Base-by-base conservation (phyloP, 371 early-diverging fungal species). In the Mortierella sp. region DNA sequence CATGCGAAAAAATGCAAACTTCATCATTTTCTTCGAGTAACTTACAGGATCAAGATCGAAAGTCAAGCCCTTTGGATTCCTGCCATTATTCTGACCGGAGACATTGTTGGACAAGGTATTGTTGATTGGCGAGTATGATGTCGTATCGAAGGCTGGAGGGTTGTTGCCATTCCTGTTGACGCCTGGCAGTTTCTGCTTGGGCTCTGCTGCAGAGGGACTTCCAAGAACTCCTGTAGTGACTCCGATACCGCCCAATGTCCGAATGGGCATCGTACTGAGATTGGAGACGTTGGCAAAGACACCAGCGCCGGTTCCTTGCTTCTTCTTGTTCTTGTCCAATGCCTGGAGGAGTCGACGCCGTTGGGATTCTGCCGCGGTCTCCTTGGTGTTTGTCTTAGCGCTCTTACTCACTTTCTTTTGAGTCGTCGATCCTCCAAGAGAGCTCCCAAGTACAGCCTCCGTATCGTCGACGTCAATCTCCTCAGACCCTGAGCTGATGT, bases 391-490 rank as follows among this genome's bases (percentile, higher is more conserved):
- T 11, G 47, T 34, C 55, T 64, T 66, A 55, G 14, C 47, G 4
- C 39, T 55, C 67, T 75, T 80, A 31, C 47, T 7, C 31, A 64
- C 72, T 58, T 72, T 80, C 45, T 69, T 64, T 29, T 76, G 76
- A 29, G 43, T 63, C 19, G 61, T 39, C 3, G 76, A 41, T 26
- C 65, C 45, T 29, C 79, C 73, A 7, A 74, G 53, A 8, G 80
- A 75, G 37, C 80, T 79, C 7, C 81, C 81, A 47, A 81, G 34
- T 29, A 77, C 65, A 2, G 82, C 82, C 41, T 77, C 82, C 0
- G 72, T 66, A 24, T 81, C 82, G 64, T 81, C 82, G 24, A 77
- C 82, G 19, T 81, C 82, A 44, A 77, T 77, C 52, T 80, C 80
- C 63, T 76, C 79, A 13, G 79, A 79, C 1, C 75, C 79, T 11